Evolutionary conservation across 2,329 filamentous ascomycete species (phyloP), one percentile per base, ranked within the genome.

Genomic region (Penicillium fuscoglaucum): DNA sequence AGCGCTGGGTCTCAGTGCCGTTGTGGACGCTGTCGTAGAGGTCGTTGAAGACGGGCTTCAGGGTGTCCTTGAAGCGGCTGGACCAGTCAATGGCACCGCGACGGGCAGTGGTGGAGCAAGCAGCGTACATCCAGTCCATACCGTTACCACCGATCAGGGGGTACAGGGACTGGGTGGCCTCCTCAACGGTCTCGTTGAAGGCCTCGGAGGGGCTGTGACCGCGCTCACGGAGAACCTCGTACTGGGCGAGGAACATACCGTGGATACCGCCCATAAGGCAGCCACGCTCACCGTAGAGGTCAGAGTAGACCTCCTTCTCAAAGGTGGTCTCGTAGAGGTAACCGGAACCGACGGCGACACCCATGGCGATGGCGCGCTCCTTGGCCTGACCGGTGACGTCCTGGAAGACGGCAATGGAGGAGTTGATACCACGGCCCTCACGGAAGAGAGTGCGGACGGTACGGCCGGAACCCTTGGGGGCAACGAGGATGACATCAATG

Each of bases 121-220:
- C 95, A 78, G 93, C 93, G 84, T 96, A 99, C 95, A 99, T 99
- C 92, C 96, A 99, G 85, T 99, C 95, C 95, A 99, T 98, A 76
- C 95, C 95, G 82, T 98, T 90, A 81, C 86, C 87, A 76, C 93
- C 95, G 75, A 99, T 99, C 76, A 99, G 86, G 66, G 95, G 95
- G 87, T 99, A 99, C 75, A 99, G 85, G 68, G 87, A 91, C 87
- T 99, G 95, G 53, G 95, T 99, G 67, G 95, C 95, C 87, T 99
- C 95, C 87, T 99, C 95, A 69, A 99, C 95, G 69, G 95, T 99
- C 91, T 99, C 95, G 87, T 99, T 99, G 90, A 99, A 99, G 69
- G 95, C 95, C 84, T 99, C 95, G 72, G 90, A 93, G 78, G 95
- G 95, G 81, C 86, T 90, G 89, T 99, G 95, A 81, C 95, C 95